A percentile compares a stretch with the other conserved stretches of the same genome.
These are phyloP conservation scores for Lactifluus volemus DNA, from an alignment of 768 basidiomycete species.

Conservation along the genomic window DNA sequence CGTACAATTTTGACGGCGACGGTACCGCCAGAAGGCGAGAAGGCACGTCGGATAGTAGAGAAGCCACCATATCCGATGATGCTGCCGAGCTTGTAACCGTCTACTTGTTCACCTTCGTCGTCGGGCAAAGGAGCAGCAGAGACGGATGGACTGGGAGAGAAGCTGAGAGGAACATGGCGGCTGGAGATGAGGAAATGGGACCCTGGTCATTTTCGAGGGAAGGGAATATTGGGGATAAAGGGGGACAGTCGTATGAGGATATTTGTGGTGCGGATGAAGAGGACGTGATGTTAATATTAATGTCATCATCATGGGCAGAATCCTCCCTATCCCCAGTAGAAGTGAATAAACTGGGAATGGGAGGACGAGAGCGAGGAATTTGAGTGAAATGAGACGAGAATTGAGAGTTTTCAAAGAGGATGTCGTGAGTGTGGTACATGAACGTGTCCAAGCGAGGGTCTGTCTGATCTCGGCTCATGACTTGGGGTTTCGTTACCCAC, in stretches of 20 bases:
- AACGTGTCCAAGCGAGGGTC: not conserved
- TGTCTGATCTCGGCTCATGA: too few species aligned
- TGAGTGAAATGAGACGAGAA: not conserved
- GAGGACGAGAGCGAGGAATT: constrained; percentile 2
- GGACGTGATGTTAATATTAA: not conserved
- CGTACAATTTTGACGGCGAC: constrained; percentile 80
- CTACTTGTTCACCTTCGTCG: constrained; percentile 56
- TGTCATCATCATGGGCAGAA: too few species aligned
- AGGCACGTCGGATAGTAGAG: constrained; percentile 69
- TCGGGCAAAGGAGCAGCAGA: constrained; percentile 39
- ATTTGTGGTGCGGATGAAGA: constrained; percentile 19
- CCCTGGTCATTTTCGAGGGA: constrained; percentile 1
- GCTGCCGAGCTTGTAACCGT: constrained; percentile 67
- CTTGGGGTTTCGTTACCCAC: too few species aligned
- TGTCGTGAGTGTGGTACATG: constrained; percentile 3
- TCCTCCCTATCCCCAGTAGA: not conserved
- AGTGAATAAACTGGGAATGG: not conserved
- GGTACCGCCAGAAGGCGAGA: constrained; percentile 49
- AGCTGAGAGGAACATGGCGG: constrained; percentile 64
- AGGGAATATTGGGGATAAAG: constrained; percentile 11
- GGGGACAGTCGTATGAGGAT: constrained; percentile 2
- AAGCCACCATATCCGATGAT: constrained; percentile 76
- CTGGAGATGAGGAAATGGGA: constrained; percentile 43
- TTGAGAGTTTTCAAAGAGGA: not conserved
- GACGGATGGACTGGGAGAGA: constrained; percentile 33